These are phyloP conservation scores for Aspergillus pseudonomiae DNA, from an alignment of 2,329 filamentous ascomycete genomes.

Conservation along the genomic window DNA sequence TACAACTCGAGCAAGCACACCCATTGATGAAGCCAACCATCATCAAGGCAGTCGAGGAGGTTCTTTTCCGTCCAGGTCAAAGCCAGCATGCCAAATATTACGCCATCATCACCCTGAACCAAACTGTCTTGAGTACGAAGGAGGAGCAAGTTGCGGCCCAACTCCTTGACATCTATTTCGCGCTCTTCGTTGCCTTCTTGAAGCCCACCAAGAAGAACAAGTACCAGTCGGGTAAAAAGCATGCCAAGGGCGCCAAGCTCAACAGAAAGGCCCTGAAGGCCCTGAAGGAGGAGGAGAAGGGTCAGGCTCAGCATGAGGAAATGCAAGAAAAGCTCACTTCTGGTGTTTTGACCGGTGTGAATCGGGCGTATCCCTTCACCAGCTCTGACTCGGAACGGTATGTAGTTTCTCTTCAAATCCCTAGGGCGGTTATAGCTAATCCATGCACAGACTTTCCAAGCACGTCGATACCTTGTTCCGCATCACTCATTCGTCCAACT, in stretches of 20 bases:
- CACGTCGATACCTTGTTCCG: slow-evolving; percentile 93
- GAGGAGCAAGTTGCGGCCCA: slow-evolving; percentile 80
- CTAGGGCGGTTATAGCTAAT: slow-evolving; percentile 23
- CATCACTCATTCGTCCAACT: slow-evolving; percentile 96
- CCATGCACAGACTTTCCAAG: slow-evolving; percentile 66
- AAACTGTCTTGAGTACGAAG: slow-evolving; percentile 85
- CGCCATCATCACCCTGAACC: slow-evolving; percentile 93
- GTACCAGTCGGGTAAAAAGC: slow-evolving; percentile 35
- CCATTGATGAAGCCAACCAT: slow-evolving; percentile 93
- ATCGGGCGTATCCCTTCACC: slow-evolving; percentile 92
- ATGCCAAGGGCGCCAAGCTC: slow-evolving; percentile 38
- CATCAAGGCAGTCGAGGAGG: slow-evolving; percentile 82
- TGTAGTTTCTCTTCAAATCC: slow-evolving; percentile 30
- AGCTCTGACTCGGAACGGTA: slow-evolving; percentile 75
- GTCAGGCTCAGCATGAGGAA: slow-evolving; percentile 61
- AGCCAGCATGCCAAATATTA: slow-evolving; percentile 91
- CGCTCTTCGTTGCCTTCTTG: slow-evolving; percentile 79
- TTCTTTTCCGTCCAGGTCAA: slow-evolving; percentile 84
- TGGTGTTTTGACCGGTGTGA: slow-evolving; percentile 88
- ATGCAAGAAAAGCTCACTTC: slow-evolving; percentile 89
- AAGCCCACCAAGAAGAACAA: slow-evolving; percentile 60
- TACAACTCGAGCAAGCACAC: slow-evolving; percentile 86
- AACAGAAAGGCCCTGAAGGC: slow-evolving; percentile 23
- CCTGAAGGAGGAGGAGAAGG: slow-evolving; percentile 42
- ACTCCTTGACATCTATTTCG: slow-evolving; percentile 89